Evolutionary conservation across 2,329 filamentous ascomycete genomes (phyloP).

Genomic region (Triangularia verruculosa): DNA sequence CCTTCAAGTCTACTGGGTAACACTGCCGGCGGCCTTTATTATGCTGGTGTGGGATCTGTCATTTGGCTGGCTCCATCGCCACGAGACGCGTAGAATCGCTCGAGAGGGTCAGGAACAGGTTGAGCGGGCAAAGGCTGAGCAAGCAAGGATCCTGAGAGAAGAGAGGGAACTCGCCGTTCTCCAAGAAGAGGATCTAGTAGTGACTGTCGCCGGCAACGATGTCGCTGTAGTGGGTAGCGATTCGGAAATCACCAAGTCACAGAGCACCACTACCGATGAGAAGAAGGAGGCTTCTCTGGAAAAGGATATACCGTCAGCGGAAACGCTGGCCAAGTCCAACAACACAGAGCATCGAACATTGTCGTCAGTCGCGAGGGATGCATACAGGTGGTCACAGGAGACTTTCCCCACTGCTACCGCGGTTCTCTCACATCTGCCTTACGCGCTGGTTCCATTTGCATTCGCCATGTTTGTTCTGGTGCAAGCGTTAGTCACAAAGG

Average conservation of each 20-base stretch:
- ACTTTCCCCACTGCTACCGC: conserved; percentile 69
- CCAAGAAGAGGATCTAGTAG: background rate
- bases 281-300: conserved; percentile 9
- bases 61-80: conserved; percentile 60
- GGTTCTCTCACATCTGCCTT: conserved; percentile 63
- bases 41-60: conserved; percentile 67
- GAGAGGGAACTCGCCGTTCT: conserved; percentile 4
- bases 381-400: conserved; percentile 60
- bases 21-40: conserved; percentile 63
- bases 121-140: conserved; percentile 41
- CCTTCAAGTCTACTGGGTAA: conserved; percentile 65
- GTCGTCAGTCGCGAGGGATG: conserved; percentile 44
- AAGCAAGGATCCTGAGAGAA: conserved; percentile 21
- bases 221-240: background rate
- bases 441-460: conserved; percentile 67
- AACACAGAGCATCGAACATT: conserved; percentile 43
- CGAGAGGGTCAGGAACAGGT: conserved; percentile 51
- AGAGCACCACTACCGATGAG: conserved; percentile 2
- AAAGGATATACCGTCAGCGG: background rate
- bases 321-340: background rate
- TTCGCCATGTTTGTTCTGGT: conserved; percentile 74
- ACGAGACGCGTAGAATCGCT: conserved; percentile 62
- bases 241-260: background rate
- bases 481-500: conserved; percentile 68
- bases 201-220: background rate